These are phyloP conservation scores for Collybia nuda DNA, from an alignment of 768 basidiomycete genomes.

Conservation along the genomic window DNA sequence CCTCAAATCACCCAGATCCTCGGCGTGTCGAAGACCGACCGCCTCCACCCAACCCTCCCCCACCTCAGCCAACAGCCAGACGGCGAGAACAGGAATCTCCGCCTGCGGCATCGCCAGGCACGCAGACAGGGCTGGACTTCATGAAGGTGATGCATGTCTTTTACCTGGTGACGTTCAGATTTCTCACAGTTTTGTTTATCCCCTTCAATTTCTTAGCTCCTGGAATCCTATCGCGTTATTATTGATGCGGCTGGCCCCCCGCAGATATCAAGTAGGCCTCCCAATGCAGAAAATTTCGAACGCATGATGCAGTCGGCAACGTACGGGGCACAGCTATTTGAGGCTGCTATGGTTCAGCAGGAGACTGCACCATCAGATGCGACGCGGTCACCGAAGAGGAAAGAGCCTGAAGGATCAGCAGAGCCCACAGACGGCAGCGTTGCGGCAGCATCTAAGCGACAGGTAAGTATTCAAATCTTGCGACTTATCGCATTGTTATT, in stretches of 20 bases:
- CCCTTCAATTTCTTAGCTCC: constrained; percentile 3
- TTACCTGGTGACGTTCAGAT: background rate
- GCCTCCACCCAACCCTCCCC: constrained; percentile 2
- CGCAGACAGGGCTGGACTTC: constrained; percentile 8
- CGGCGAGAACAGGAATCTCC: constrained; percentile 8
- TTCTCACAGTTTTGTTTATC: constrained; percentile 5
- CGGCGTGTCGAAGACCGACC: constrained; percentile 8
- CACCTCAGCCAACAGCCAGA: constrained; percentile 1
- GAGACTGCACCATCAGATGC: constrained; percentile 4
- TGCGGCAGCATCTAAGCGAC: constrained; percentile 13
- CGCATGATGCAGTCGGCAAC: constrained; percentile 43
- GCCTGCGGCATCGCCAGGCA: constrained; percentile 5
- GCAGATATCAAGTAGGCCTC: constrained; percentile 1
- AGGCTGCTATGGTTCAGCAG: constrained; percentile 27
- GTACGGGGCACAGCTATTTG: constrained; percentile 45
- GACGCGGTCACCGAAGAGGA: constrained; percentile 8
- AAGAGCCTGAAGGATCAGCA: constrained; percentile 7
- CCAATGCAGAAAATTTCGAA: constrained; percentile 32
- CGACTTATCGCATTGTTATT: background rate
- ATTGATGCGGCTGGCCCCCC: constrained; percentile 5
- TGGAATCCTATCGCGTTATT: constrained; percentile 6
- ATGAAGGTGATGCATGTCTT: constrained; percentile 6
- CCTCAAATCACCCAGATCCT: background rate
- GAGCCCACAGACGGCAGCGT: constrained; percentile 3
- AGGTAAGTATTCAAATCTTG: constrained; percentile 6